Conservation (phyloP, 2,329 filamentous ascomycete genomes). For the Pseudogymnoascus sp. region DNA sequence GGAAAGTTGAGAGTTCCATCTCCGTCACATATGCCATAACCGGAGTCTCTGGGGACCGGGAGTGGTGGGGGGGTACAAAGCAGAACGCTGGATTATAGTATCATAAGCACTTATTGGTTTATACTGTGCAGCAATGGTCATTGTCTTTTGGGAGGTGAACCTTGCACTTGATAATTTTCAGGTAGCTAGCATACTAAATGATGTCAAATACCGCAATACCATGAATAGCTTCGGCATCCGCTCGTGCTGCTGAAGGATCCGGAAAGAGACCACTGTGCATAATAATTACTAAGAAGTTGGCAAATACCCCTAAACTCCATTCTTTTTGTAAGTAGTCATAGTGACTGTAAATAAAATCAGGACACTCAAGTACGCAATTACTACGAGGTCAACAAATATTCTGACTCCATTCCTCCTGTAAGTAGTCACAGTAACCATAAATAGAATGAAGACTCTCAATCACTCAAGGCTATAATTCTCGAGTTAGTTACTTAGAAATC, state of each 20-base stretch:
- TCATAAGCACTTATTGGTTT: not conserved
- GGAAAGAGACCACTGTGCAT: not conserved
- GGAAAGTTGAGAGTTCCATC: too few species aligned
- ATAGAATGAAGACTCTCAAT: not conserved
- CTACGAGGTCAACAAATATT: too few species aligned
- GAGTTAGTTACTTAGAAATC: not conserved
- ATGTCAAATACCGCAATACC: not conserved
- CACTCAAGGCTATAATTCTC: not conserved
- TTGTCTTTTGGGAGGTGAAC: not conserved
- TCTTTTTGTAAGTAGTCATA: not conserved
- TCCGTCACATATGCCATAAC: too few species aligned
- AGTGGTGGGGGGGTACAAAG: too few species aligned
- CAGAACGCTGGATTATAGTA: not conserved
- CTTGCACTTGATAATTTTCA: not conserved
- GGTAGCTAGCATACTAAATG: not conserved
- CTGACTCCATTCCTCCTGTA: not conserved
- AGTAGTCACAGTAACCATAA: not conserved
- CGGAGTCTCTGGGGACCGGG: too few species aligned
- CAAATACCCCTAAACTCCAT: not conserved
- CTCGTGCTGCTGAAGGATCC: not conserved
- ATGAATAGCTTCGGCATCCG: not conserved
- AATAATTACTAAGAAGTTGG: not conserved
- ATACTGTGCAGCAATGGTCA: not conserved
- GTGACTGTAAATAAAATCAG: not conserved
- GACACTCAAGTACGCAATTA: too few species aligned